Base-by-base conservation (phyloP, 192 early-diverging fungal genomes). In the Fimicolochytrium jonesii region DNA sequence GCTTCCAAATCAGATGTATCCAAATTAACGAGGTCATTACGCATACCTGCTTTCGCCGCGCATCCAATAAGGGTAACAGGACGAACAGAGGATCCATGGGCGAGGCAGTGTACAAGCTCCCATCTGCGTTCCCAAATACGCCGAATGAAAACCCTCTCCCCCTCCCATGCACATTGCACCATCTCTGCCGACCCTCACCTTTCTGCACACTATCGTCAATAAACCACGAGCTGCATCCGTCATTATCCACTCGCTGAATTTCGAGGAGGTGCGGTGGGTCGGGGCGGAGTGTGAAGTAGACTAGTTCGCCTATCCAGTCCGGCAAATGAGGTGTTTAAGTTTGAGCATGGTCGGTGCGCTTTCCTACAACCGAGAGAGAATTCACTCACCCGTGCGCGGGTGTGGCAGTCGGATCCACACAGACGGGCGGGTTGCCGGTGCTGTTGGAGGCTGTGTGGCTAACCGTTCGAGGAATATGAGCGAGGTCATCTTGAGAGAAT, bases 11-110 rank as follows among this genome's bases (percentile, higher is more conserved):
- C n/a, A n/a, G n/a, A n/a, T n/a, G n/a, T n/a, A n/a, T n/a, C n/a
- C n/a, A n/a, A n/a, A n/a, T n/a, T n/a, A n/a, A n/a, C n/a, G n/a
- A n/a, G n/a, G n/a, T n/a, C n/a, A n/a, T n/a, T n/a, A n/a, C 41
- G 17, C 32, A 17, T 36, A 67, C 65, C 56, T 58, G 58, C 28
- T 49, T 32, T 5, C 66, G 17, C 33, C 20, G 34, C 4, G 28
- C 28, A 11, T 60, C 56, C 6, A 67, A 31, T 20, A 67, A 43
- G 3, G 66, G 66, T 17, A 67, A 37, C 7, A 67, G 35, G 5
- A 67, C 34, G 17, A 59, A 59, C n/a, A 67, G 36, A 15, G 66
- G 66, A 42, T 67, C 66, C 9, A 67, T 42, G 13, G 66, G 56
- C 7, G 46, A 28, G 17, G 60, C 25, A 9, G 34, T 36, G 32